phyloP scores from a whole-genome alignment of 2,329 filamentous ascomycete species.

The Aspergillus pseudoviridinutans region DNA sequence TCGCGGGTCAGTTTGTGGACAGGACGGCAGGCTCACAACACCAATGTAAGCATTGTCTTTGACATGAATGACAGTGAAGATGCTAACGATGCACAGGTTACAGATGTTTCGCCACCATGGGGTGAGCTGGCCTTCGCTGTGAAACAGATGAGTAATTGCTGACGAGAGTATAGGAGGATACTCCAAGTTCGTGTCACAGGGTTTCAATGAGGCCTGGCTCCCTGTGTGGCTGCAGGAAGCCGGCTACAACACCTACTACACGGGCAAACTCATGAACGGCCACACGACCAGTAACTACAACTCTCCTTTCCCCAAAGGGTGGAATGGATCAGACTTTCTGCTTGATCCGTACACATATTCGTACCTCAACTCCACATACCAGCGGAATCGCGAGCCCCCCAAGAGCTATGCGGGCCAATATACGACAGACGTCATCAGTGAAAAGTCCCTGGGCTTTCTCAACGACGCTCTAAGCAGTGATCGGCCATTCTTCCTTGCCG shows the following conservation, averaged over 20 bases:
- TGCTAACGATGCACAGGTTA: slow-evolving; percentile 26
- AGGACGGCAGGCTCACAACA: slow-evolving; percentile 65
- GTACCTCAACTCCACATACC: slow-evolving; percentile 60
- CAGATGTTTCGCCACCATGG: slow-evolving; percentile 52
- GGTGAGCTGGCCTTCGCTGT: slow-evolving; percentile 30
- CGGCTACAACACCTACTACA: slow-evolving; percentile 53
- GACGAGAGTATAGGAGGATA: slow-evolving; percentile 32
- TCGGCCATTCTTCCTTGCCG: slow-evolving; percentile 62
- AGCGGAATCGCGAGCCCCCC: slow-evolving; percentile 53
- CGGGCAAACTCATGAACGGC: slow-evolving; percentile 54
- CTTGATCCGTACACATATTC: slow-evolving; percentile 52
- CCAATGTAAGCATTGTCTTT: slow-evolving; percentile 49
- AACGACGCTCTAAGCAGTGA: slow-evolving; percentile 51
- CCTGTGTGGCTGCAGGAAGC: slow-evolving; percentile 51
- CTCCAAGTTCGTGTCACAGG: slow-evolving; percentile 50
- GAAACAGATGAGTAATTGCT: neutral
- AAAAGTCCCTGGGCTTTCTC: slow-evolving; percentile 55
- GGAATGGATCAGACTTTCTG: slow-evolving; percentile 37
- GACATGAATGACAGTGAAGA: neutral
- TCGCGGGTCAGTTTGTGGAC: slow-evolving; percentile 63
- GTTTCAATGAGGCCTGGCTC: slow-evolving; percentile 49
- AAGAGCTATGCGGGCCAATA: slow-evolving; percentile 52
- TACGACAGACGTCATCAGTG: slow-evolving; percentile 54
- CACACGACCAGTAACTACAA: slow-evolving; percentile 50
- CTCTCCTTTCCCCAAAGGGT: slow-evolving; percentile 32